Evolutionary conservation across 768 basidiomycete species (phyloP).

Genomic region (Xerocomus spinulosus): DNA sequence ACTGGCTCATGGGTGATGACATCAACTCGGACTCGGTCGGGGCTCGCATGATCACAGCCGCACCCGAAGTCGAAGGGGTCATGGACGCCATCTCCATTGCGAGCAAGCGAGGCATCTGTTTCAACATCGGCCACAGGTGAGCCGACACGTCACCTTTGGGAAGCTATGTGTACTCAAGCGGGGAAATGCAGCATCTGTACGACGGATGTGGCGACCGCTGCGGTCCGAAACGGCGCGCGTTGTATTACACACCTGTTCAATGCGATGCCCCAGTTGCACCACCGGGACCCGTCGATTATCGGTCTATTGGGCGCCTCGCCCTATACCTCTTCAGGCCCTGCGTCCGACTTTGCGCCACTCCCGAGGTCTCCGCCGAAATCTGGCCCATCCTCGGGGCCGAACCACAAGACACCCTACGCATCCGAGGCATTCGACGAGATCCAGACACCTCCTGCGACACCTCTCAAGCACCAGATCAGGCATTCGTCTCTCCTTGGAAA

Average conservation of each 20-base stretch:
- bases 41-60: constrained; percentile 78
- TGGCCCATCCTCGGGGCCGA: constrained; percentile 5
- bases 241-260: constrained; percentile 93
- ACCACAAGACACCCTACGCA: constrained; percentile 24
- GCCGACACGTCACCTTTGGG: constrained; percentile 4
- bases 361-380: constrained; percentile 13
- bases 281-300: constrained; percentile 88
- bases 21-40: constrained; percentile 36
- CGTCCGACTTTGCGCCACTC: constrained; percentile 29
- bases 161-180: constrained; percentile 1
- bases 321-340: constrained; percentile 43
- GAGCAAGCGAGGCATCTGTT: constrained; percentile 59
- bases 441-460: constrained; percentile 53
- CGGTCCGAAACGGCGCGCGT: constrained; percentile 68
- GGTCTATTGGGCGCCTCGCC: constrained; percentile 80
- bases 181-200: constrained; percentile 56
- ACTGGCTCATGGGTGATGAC: constrained; percentile 55
- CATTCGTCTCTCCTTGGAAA: constrained; percentile 40
- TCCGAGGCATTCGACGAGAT: constrained; percentile 64
- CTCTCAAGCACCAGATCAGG: constrained; percentile 25
- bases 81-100: constrained; percentile 62
- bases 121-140: constrained; percentile 89
- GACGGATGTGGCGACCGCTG: constrained; percentile 66
- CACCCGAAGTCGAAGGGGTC: constrained; percentile 83
- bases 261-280: constrained; percentile 86